Base-by-base conservation (phyloP, 2,329 filamentous ascomycete species). In the Clonostachys chloroleuca region DNA sequence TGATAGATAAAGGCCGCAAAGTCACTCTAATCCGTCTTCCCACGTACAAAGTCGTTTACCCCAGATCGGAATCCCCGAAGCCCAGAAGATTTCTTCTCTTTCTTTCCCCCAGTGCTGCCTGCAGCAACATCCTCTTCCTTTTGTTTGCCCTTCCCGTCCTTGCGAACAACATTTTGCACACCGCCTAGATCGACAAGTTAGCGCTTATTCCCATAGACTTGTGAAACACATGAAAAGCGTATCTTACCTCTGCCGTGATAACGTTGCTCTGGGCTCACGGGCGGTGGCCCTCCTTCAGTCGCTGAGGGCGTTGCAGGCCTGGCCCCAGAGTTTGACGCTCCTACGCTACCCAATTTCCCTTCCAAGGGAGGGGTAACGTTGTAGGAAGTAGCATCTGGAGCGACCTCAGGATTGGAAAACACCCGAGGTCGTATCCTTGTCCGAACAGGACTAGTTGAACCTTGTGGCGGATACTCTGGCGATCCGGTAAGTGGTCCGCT, bases 91-190 rank as follows among this genome's bases (percentile, higher is more conserved):
- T 65, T 67, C 54, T 54, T 54, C 17, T 54, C 57, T 49, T 69
- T 71, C 54, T 68, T 71, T 12, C 66, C 64, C 49, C 64, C 63
- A 41, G 58, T 65, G 33, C 65, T 64, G 1, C 54, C 44, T 33
- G 47, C 56, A 70, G 65, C 47, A 13, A 34, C 42, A 12, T 65
- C 54, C 12, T 75, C 73, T 6, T 74, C 70, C 37, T 65, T 65
- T 42, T 63, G 64, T 52, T 73, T 74, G 34, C 76, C 73, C 50
- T 77, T 78, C 10, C 56, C 58, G 30, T 80, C 74, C 53, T 78
- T 74, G 5, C 70, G 70, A 1, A 69, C 59, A 33, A 68, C 59
- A 55, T 73, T 77, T 52, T 76, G 74, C 9, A 74, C 64, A 18
- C 74, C 72, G 16, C 74, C 75, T 73, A 55, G 17, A 42, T 44